Base-by-base conservation (phyloP, 1,139 yeast genomes). In the Suhomyces terraborum region DNA sequence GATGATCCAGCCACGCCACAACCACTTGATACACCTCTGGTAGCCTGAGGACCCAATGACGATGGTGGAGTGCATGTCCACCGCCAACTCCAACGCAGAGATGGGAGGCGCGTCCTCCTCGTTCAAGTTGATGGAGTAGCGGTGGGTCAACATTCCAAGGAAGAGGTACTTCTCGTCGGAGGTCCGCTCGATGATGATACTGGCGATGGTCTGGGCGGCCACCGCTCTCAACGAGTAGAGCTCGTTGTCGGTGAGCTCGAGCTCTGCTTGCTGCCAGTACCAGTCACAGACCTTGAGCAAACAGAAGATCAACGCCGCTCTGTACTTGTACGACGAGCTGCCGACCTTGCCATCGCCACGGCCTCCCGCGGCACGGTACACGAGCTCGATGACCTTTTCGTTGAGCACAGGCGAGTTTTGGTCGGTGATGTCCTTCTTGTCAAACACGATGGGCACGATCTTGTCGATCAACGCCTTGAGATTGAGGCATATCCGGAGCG, bases 1-100 rank as follows among this genome's bases (percentile, higher is more conserved):
- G 33, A 85, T 74, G 47, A 88, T 85, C 95, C 96, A 88, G 16
- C 96, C 96, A 46, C 91, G 69, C 96, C 96, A 88, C 40, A 88
- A 64, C 95, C 96, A 88, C 52, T 83, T 82, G 56, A 87, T 77
- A 66, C 96, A 87, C 43, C 95, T 68, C 61, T 88, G 96, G 60
- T 80, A 88, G 0, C 96, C 96, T 3, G 84, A 67, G 0, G 94
- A 79, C 0, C 88, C 82, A 54, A 88, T 86, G 14, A 88, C 82
- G 14, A 76, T 73, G 10, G 93, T 84, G 8, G 88, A 80, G 54
- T 88, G 96, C 77, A 82, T 79, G 58, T 88, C 96, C 20, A 87
- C 91, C 0, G 96, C 95, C 55, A 88, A 60, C 57, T 88, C 96
- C 51, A 88, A 67, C 0, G 89, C 95, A 60, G 80, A 84, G 13